Conservation (phyloP, 345 rosid genomes). For the Lepidium aucheri region DNA sequence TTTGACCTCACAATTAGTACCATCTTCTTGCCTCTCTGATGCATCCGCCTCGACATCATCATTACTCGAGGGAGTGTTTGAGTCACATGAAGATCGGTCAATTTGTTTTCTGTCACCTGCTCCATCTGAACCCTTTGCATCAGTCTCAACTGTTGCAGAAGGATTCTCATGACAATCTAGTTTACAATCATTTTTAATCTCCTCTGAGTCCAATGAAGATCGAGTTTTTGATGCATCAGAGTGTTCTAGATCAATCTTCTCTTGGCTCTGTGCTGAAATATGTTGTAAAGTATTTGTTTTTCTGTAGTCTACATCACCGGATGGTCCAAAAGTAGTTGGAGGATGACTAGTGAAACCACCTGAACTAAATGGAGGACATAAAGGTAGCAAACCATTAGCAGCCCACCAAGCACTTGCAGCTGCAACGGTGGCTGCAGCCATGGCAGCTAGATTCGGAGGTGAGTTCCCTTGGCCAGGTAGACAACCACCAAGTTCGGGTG, state of each 20-base stretch:
- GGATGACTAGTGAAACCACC: conserved; percentile 49
- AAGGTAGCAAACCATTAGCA: conserved; percentile 77
- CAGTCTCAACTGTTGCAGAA: conserved; percentile 32
- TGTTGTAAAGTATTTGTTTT: conserved; percentile 31
- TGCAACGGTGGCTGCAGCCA: conserved; percentile 86
- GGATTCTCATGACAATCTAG: conserved; percentile 33
- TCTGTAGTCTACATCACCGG: conserved; percentile 27
- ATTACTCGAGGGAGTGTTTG: conserved; percentile 81
- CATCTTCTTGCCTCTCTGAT: conserved; percentile 49
- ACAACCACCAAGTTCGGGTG: conserved; percentile 13
- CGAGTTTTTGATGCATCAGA: conserved; percentile 54
- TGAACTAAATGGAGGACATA: conserved; percentile 60
- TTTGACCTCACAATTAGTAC: conserved; percentile 34
- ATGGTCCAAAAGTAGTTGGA: conserved; percentile 36
- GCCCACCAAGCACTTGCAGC: conserved; percentile 99
- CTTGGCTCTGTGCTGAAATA: conserved; percentile 32
- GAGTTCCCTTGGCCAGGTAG: conserved; percentile 39
- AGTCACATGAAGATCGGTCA: conserved; percentile 91
- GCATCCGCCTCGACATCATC: conserved; percentile 75
- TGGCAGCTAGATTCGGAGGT: conserved; percentile 55
- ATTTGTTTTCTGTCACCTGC: conserved; percentile 55
- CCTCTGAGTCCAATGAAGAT: conserved; percentile 44
- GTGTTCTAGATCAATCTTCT: conserved; percentile 29
- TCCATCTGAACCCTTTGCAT: conserved; percentile 44
- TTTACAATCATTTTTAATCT: conserved; percentile 27